phyloP scores from a whole-genome alignment of 2,329 filamentous ascomycete genomes.

The Ophiosphaerella korrae region DNA sequence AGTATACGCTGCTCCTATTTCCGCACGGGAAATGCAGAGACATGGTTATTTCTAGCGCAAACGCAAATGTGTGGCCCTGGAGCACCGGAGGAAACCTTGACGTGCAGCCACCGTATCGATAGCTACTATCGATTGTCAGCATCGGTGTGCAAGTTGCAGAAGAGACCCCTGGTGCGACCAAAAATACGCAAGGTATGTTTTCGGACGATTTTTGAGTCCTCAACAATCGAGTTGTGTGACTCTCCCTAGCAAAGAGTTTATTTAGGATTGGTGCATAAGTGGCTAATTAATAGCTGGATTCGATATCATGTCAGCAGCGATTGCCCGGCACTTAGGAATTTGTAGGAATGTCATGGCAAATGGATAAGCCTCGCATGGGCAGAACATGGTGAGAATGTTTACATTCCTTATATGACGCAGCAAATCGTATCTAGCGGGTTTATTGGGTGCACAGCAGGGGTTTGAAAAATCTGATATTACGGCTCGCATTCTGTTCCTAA shows the following conservation, averaged over 20 bases:
- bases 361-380: neutral
- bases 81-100: conserved; percentile 20
- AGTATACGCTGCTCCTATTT: conserved; percentile 6
- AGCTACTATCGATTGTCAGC: conserved; percentile 1
- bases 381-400: neutral
- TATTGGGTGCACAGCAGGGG: too few species aligned
- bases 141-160: too few species aligned
- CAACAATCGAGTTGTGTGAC: conserved; percentile 3
- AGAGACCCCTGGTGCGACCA: neutral
- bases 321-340: neutral
- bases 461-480: too few species aligned
- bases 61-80: conserved; percentile 5
- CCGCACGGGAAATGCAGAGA: conserved; percentile 1
- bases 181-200: conserved; percentile 21
- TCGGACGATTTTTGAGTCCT: conserved; percentile 5
- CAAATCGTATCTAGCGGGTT: neutral
- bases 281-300: neutral
- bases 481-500: too few species aligned
- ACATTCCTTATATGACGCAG: neutral
- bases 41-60: conserved; percentile 1
- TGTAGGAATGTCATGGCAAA: neutral
- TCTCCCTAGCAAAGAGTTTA: neutral
- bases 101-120: conserved; percentile 27
- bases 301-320: neutral
- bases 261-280: neutral